A percentile compares a stretch with the other conserved stretches of the same genome.
Conservation (phyloP, 2,329 filamentous ascomycete genomes). For the Epicoccum nigrum region DNA sequence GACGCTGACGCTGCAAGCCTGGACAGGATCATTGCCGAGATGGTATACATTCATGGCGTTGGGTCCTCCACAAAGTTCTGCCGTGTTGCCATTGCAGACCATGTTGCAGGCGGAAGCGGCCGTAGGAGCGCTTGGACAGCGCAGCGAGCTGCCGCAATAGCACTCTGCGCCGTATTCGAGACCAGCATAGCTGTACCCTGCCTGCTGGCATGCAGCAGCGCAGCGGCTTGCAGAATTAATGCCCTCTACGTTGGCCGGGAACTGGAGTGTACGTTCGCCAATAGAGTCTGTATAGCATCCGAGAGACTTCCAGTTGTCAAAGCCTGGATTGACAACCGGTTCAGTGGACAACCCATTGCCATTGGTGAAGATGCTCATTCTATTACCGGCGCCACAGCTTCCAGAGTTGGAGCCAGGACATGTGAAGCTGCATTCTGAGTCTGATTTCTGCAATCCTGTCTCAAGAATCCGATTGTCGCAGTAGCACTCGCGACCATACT, state of each 20-base stretch:
- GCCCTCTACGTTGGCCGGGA: not conserved
- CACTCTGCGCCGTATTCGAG: not conserved
- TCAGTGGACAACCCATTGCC: not conserved
- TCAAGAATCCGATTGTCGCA: not conserved
- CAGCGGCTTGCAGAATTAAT: not conserved
- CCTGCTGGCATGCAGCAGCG: not conserved
- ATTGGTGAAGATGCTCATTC: conserved; percentile 3
- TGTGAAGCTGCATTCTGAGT: not conserved
- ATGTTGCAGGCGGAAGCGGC: conserved; percentile 5
- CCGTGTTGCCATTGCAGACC: not conserved
- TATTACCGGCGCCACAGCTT: not conserved
- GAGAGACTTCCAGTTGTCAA: conserved; percentile 5
- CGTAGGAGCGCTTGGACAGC: not conserved
- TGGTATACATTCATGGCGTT: conserved; percentile 4
- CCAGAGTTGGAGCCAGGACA: not conserved
- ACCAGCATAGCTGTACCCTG: not conserved
- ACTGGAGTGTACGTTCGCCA: not conserved
- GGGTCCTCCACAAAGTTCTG: not conserved
- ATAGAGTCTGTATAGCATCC: conserved; percentile 1
- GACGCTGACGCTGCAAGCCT: not conserved
- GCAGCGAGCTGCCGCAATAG: not conserved
- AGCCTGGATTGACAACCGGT: not conserved
- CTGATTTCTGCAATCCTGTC: not conserved
- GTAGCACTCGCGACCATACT: not conserved
- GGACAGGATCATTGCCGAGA: not conserved